Evolutionary conservation across 83 land plant genomes (phyloP).

Genomic region (Thuja plicata): DNA sequence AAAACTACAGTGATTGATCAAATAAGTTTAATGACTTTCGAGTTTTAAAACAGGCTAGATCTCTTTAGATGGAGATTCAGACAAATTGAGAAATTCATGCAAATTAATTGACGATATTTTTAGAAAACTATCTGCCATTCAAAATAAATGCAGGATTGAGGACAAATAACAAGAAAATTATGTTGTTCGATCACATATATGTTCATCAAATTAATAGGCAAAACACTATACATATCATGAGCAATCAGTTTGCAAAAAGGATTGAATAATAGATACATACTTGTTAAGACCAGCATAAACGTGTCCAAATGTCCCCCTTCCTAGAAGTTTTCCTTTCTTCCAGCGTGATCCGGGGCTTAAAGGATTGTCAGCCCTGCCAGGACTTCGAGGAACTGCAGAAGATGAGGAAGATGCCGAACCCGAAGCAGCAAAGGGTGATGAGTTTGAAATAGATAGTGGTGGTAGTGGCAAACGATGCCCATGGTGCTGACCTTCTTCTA

Average conservation of each 20-base stretch:
- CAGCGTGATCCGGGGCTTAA: conserved; percentile 70
- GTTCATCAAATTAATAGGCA: background rate
- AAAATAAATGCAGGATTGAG: background rate
- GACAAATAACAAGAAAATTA: background rate
- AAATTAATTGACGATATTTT: background rate
- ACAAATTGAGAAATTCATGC: background rate
- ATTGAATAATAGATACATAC: conserved; percentile 22
- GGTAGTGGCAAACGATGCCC: conserved; percentile 77
- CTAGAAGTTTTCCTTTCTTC: conserved; percentile 76
- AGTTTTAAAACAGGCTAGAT: background rate
- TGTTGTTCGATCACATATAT: background rate
- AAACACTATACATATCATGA: background rate
- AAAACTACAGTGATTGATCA: background rate
- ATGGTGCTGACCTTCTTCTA: conserved; percentile 61
- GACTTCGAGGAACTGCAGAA: conserved; percentile 62
- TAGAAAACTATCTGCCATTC: background rate
- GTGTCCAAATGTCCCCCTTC: conserved; percentile 81
- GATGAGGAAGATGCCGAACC: conserved; percentile 36
- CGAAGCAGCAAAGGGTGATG: conserved; percentile 39
- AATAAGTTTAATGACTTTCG: background rate
- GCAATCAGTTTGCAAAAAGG: background rate
- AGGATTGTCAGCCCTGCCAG: conserved; percentile 63
- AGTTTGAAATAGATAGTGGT: conserved; percentile 44
- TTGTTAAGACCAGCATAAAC: conserved; percentile 85
- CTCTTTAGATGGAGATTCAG: background rate